Base-by-base conservation (phyloP, 352 stramenopile species). In the Phytophthora pinifolia region DNA sequence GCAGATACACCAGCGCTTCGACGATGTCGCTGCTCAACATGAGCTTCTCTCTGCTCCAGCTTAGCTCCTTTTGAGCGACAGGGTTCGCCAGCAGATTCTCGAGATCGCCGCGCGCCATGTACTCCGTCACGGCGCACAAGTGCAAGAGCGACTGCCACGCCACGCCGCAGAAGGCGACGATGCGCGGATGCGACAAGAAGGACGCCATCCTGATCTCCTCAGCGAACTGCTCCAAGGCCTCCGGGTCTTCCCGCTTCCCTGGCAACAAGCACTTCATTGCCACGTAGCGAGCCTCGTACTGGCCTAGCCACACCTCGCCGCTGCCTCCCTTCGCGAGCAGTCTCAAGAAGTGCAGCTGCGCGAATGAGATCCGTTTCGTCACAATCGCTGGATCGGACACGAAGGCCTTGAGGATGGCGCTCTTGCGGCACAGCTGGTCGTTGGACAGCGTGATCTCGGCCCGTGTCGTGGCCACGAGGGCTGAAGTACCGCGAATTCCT, bases 141-240 rank as follows among this genome's bases (percentile, higher is more conserved):
- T 94, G 83, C 32, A 79, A 37, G 22, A 92, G 62, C 34, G 76
- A 89, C 57, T 92, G 76, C 83, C 83, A 94, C 9, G 79, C 83
- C 14, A 92, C 76, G 9, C 86, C 86, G 27, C 80, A 82, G 58
- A 96, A 94, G 3, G 71, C 65, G 10, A 96, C 83, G 47, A 96
- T 96, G 9, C 81, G 70, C 13, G 86, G 82, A 49, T 96, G 84
- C 27, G 90, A 68, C 33, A 94, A 66, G 30, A 85, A 59, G 1
- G 82, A 88, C 1, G 88, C 79, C 49, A 96, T 76, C 4, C 84
- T 70, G 32, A 96, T 87, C 62, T 96, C 86, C 50, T 92, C 82
- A 0, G 74, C 71, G 45, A 96, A 96, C 46, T 80, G 74, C 61
- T 93, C 83, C 31, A 91, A 73, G 7, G 72, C 64, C 20, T 68